A percentile compares a stretch with the other conserved stretches of the same genome.
phyloP scores from a whole-genome alignment of 108 stramenopile species.

The Conticribra guillardii region DNA sequence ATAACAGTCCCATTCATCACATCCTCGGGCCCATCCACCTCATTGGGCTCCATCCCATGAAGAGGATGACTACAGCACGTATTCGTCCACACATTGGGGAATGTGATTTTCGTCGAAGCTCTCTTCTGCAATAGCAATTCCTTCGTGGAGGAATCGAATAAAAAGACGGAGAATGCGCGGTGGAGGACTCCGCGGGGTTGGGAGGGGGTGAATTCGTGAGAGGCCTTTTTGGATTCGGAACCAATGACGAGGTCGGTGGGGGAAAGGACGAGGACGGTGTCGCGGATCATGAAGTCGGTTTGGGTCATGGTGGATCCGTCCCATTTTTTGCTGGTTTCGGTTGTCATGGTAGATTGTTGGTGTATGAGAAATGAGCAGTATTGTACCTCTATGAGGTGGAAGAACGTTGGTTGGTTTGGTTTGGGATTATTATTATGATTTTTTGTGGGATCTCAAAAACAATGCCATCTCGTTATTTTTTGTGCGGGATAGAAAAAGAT shows the following conservation, averaged over 20 bases:
- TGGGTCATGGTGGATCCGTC: slow-evolving; percentile 76
- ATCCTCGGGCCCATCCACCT: slow-evolving; percentile 76
- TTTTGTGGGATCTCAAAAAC: too few species aligned
- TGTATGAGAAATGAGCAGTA: too few species aligned
- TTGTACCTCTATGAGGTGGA: too few species aligned
- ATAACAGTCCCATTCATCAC: slow-evolving; percentile 67
- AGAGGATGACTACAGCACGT: slow-evolving; percentile 99
- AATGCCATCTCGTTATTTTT: too few species aligned
- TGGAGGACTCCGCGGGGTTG: slow-evolving; percentile 89
- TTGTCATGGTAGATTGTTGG: background rate
- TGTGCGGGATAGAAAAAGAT: too few species aligned
- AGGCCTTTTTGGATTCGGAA: slow-evolving; percentile 67
- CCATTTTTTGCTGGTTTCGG: slow-evolving; percentile 43
- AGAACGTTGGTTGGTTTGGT: too few species aligned
- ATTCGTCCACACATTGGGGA: slow-evolving; percentile 99
- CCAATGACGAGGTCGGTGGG: slow-evolving; percentile 81
- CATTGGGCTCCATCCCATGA: slow-evolving; percentile 83
- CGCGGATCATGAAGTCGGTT: slow-evolving; percentile 81
- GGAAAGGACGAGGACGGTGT: slow-evolving; percentile 87
- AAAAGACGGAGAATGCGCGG: slow-evolving; percentile 98
- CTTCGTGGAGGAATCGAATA: slow-evolving; percentile 90
- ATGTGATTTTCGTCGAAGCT: slow-evolving; percentile 95
- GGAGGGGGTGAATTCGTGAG: slow-evolving; percentile 69
- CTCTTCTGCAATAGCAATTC: slow-evolving; percentile 95
- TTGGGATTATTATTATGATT: too few species aligned